Conservation (phyloP, 192 early-diverging fungal species). For the Linnemannia elongata region DNA sequence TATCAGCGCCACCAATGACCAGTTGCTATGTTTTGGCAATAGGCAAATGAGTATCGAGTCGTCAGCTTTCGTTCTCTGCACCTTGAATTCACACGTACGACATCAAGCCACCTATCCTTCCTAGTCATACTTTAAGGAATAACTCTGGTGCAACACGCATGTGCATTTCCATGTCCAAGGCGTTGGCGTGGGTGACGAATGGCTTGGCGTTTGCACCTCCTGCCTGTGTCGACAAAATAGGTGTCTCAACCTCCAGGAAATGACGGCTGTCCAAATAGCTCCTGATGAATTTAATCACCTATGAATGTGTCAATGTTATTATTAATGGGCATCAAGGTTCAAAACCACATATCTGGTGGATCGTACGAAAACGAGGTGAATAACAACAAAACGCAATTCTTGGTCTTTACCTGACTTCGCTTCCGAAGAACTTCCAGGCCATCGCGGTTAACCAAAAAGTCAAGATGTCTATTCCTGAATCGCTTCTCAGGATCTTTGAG, state of each 20-base stretch:
- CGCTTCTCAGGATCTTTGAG: slow-evolving; percentile 76
- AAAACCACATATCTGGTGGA: too few relatives aligned
- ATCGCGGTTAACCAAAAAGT: slow-evolving; percentile 79
- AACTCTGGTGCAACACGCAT: slow-evolving; percentile 90
- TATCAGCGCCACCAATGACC: slow-evolving; percentile 87
- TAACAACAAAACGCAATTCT: background rate
- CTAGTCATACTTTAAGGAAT: slow-evolving; percentile 74
- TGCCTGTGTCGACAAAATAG: slow-evolving; percentile 76
- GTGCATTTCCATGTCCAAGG: slow-evolving; percentile 76
- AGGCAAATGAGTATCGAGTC: background rate
- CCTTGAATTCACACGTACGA: background rate
- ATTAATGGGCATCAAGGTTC: background rate
- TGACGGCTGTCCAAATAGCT: slow-evolving; percentile 70
- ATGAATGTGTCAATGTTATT: background rate
- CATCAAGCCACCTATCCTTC: background rate
- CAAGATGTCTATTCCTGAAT: slow-evolving; percentile 79
- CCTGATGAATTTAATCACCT: slow-evolving; percentile 74
- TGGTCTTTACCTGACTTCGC: slow-evolving; percentile 61
- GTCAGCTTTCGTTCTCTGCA: background rate
- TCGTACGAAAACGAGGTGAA: background rate
- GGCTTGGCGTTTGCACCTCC: slow-evolving; percentile 89
- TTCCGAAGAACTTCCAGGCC: slow-evolving; percentile 64
- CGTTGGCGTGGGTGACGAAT: slow-evolving; percentile 78
- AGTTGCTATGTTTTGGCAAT: slow-evolving; percentile 68
- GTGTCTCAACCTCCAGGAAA: slow-evolving; percentile 92